Base-by-base conservation (phyloP, 257 asterid genomes). In the Anisodus tanguticus region DNA sequence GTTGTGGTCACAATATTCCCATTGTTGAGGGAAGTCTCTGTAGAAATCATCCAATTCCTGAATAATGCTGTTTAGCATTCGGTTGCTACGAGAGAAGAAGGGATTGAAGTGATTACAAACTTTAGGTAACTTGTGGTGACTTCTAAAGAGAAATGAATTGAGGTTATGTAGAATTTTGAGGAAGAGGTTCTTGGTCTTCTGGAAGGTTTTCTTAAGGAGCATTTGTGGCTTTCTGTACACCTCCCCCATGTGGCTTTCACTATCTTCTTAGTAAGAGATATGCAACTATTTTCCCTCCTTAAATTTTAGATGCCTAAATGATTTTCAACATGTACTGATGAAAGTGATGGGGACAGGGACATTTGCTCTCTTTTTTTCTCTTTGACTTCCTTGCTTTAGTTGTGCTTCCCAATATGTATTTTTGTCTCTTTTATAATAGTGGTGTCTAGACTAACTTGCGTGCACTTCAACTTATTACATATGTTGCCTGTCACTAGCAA, bases 121-220 rank as follows among this genome's bases (percentile, higher is more conserved):
- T 77, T 85, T 79, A 66, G 92, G 91, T 55, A 86, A 89, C 85
- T 92, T 93, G 77, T 82, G 86, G 62, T 86, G 86, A 58, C 93
- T 86, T 81, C 6, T 84, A 83, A 88, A 85, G 62, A 91, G 78
- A 78, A 87, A 84, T 49, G 88, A 86, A 55, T 88, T 91, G 89
- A 92, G 92, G 64, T 86, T 91, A 59, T 77, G 88, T 83, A 88
- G 53, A 3, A 92, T 80, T 66, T 82, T 89, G 82, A 79, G 78
- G 58, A 92, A 16, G 89, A 90, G 67, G 53, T 82, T 88, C 76
- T 88, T 93, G 80, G 98, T 90, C 83, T 72, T 91, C 78, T 86
- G 9, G 12, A 92, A 80, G 83, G 95, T 85, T 88, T 87, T 86
- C 86, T 88, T 89, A 62, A 91, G 82, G 43, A 91, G 85, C 87